phyloP scores from a whole-genome alignment of 176 grass and related monocot genomes.

The Hsuehochloa calcarea region DNA sequence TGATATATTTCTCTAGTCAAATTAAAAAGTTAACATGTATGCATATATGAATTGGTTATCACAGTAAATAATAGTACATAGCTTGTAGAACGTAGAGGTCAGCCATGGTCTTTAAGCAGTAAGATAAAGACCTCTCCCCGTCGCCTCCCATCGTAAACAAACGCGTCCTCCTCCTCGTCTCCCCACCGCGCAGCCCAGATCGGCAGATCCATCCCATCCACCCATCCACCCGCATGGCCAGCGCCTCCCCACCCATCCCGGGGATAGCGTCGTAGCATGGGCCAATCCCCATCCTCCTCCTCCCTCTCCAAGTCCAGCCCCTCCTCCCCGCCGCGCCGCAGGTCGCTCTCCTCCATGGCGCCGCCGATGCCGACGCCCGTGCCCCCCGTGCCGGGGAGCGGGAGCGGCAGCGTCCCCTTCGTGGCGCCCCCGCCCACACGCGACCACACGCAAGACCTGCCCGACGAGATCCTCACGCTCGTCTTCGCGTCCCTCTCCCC shows the following conservation, averaged over 20 bases:
- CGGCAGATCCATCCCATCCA: conserved; percentile 51
- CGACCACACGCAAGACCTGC: conserved; percentile 84
- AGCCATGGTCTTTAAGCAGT: too few species aligned
- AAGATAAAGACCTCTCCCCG: neutral
- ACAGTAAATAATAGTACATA: too few species aligned
- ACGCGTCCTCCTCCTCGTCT: neutral
- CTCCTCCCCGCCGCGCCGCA: conserved; percentile 24
- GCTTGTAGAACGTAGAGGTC: too few species aligned
- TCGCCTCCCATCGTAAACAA: neutral
- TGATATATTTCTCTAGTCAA: too few species aligned
- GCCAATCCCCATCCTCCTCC: conserved; percentile 23
- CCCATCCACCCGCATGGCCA: conserved; percentile 33
- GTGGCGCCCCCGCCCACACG: conserved; percentile 1
- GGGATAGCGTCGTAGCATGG: conserved; percentile 46
- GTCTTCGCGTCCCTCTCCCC: conserved; percentile 64
- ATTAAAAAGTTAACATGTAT: too few species aligned
- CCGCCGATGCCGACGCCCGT: conserved; percentile 22
- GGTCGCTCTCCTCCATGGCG: conserved; percentile 34
- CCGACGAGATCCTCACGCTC: conserved; percentile 76
- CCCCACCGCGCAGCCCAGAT: conserved; percentile 15
- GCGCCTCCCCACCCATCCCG: conserved; percentile 29
- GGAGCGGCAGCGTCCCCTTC: neutral
- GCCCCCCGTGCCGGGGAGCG: conserved; percentile 6
- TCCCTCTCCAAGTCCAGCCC: conserved; percentile 27
- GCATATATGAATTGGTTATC: too few species aligned